Evolutionary conservation across 192 early-diverging fungal genomes (phyloP), one percentile per base, ranked within the genome.

Genomic region (Oehlia diaphana): DNA sequence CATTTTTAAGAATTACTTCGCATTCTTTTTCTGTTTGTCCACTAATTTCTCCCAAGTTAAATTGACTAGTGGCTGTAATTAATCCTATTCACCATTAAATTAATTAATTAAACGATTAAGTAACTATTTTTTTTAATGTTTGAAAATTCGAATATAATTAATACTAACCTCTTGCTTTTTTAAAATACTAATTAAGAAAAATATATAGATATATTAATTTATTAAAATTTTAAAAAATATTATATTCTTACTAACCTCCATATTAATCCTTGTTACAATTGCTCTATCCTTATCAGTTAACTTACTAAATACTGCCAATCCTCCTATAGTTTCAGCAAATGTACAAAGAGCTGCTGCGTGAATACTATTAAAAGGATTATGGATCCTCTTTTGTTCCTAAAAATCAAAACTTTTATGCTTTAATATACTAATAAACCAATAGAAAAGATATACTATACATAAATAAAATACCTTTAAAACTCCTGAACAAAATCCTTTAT

Each of bases 271-370:
- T 33, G 81, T 82, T 9, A 89, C 76, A 31, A 88, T 90, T 10
- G 88, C 89, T 44, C 84, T 73, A 75, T 88, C 85, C 63, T 89
- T 87, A 61, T 83, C 84, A 19, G 80, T 79, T n/a, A 90, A 77
- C 5, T 84, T 78, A 28, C 82, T 85, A 9, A 89, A 79, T 3
- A 87, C 82, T 16, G 89, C 87, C 37, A 90, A 81, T 58, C 83
- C 89, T 50, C 87, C 86, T 2, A 87, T 82, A 28, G 89, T 90
- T 80, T 90, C 89, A 21, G 85, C 87, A 83, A 90, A 87, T 9
- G 88, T 89, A 35, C 83, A 84, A 61, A 90, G 76, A 7, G 89
- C 87, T 10, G 83, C 83, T 19, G 89, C 85, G 62, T 89, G 88
- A 37, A 90, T 86, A 65, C 86, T 86, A 14, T 86, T 82, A 72